phyloP scores from a whole-genome alignment of 2,329 filamentous ascomycete genomes.

The Fusarium sp. region DNA sequence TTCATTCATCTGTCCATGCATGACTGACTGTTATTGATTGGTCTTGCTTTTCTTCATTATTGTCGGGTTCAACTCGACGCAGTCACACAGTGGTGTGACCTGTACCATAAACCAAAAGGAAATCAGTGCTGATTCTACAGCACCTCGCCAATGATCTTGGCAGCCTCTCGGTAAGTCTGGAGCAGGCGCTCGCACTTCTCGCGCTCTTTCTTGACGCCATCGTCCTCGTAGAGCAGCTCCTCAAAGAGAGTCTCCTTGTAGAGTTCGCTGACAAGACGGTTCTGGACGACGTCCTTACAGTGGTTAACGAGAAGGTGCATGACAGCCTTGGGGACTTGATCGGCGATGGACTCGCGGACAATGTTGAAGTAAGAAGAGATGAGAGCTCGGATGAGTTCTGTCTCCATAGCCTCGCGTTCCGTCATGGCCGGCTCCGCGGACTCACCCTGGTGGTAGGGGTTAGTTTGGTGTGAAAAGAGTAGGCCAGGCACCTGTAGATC shows the following conservation, averaged over 20 bases:
- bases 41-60: slow-evolving; percentile 37
- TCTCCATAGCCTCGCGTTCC: slow-evolving; percentile 96
- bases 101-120: slow-evolving; percentile 21
- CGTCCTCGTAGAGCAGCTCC: slow-evolving; percentile 96
- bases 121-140: slow-evolving; percentile 62
- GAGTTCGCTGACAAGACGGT: slow-evolving; percentile 92
- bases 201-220: slow-evolving; percentile 94
- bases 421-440: slow-evolving; percentile 87
- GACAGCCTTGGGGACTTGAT: slow-evolving; percentile 97
- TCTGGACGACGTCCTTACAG: slow-evolving; percentile 98
- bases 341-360: slow-evolving; percentile 96
- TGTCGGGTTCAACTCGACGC: slow-evolving; percentile 29
- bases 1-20: slow-evolving; percentile 12
- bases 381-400: slow-evolving; percentile 93
- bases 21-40: slow-evolving; percentile 19
- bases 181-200: slow-evolving; percentile 98
- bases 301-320: slow-evolving; percentile 99
- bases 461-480: slow-evolving; percentile 27
- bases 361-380: slow-evolving; percentile 99
- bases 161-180: slow-evolving; percentile 95
- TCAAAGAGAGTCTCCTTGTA: slow-evolving; percentile 93
- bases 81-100: slow-evolving; percentile 6
- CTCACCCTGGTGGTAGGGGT: slow-evolving; percentile 58
- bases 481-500: slow-evolving; percentile 15
- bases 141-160: slow-evolving; percentile 98